Conservation (phyloP, 352 stramenopile genomes). For the Phytophthora tentaculata region DNA sequence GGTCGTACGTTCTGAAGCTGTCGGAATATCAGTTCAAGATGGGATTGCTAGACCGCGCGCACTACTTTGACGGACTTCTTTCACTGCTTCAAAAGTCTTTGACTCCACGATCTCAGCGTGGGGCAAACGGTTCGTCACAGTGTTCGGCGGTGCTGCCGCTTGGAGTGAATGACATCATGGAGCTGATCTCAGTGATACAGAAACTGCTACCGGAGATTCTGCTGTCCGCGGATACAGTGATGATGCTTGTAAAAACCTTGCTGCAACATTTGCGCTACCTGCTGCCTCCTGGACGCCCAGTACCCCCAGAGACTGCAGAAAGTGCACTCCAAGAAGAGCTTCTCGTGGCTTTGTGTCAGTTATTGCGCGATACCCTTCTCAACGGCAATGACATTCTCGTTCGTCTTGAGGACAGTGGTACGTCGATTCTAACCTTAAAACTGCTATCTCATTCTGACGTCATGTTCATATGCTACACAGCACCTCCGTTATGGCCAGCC, state of each 20-base stretch:
- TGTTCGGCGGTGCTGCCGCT: slow-evolving; percentile 59
- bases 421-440: slow-evolving; percentile 5
- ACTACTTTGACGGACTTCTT: slow-evolving; percentile 82
- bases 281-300: slow-evolving; percentile 56
- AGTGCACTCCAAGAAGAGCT: slow-evolving; percentile 76
- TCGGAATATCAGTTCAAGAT: slow-evolving; percentile 86
- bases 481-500: slow-evolving; percentile 68
- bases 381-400: slow-evolving; percentile 78
- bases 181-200: slow-evolving; percentile 74
- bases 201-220: slow-evolving; percentile 79
- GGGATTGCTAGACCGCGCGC: slow-evolving; percentile 69
- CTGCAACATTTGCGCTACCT: slow-evolving; percentile 82
- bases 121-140: slow-evolving; percentile 33
- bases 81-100: slow-evolving; percentile 83
- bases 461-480: slow-evolving; percentile 30
- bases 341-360: slow-evolving; percentile 66
- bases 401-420: slow-evolving; percentile 84
- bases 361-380: slow-evolving; percentile 76
- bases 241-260: slow-evolving; percentile 81
- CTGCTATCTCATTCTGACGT: slow-evolving; percentile 8
- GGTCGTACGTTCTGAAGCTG: slow-evolving; percentile 84
- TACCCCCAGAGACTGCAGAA: slow-evolving; percentile 43
- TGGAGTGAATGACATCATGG: slow-evolving; percentile 78
- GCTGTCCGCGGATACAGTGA: slow-evolving; percentile 49
- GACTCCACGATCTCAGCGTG: slow-evolving; percentile 51